Evolutionary conservation across 116 monocot genomes (phyloP).

Genomic region (Papilionanthe hybrid): DNA sequence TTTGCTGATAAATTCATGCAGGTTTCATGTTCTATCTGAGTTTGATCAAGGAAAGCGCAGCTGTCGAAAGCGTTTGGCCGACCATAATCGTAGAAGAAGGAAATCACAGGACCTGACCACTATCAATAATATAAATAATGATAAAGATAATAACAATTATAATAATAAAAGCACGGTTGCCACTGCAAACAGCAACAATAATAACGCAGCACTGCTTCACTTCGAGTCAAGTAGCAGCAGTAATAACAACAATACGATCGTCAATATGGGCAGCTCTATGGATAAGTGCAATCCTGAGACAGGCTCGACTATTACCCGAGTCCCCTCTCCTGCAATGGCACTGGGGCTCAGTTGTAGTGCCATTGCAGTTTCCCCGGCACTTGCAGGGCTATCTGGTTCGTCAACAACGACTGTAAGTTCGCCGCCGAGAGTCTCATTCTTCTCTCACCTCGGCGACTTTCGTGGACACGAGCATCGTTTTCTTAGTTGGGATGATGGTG

Average conservation of each 20-base stretch:
- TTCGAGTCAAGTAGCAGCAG: background rate
- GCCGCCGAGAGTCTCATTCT: slow-evolving; percentile 9
- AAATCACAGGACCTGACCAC: slow-evolving; percentile 41
- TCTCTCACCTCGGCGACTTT: slow-evolving; percentile 12
- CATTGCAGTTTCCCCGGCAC: background rate
- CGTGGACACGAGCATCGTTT: slow-evolving; percentile 19
- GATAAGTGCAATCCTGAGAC: slow-evolving; percentile 5
- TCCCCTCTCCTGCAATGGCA: slow-evolving; percentile 16
- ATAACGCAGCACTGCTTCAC: background rate
- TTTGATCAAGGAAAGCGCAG: slow-evolving; percentile 69
- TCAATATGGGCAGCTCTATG: background rate
- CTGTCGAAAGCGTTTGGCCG: slow-evolving; percentile 63
- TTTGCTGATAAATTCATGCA: background rate
- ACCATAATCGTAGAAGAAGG: slow-evolving; percentile 55
- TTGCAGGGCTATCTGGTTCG: slow-evolving; percentile 15
- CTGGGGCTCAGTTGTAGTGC: slow-evolving; percentile 18
- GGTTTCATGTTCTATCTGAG: slow-evolving; percentile 64
- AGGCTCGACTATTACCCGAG: slow-evolving; percentile 5
- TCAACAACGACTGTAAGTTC: slow-evolving; percentile 21
- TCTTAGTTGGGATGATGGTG: slow-evolving; percentile 19
- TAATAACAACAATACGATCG: slow-evolving; percentile 2
- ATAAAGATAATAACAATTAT: background rate
- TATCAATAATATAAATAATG: background rate
- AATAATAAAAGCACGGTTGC: background rate
- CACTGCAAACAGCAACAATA: background rate